Base-by-base conservation (phyloP, 75 land plant genomes). In the Azolla pinnata region DNA sequence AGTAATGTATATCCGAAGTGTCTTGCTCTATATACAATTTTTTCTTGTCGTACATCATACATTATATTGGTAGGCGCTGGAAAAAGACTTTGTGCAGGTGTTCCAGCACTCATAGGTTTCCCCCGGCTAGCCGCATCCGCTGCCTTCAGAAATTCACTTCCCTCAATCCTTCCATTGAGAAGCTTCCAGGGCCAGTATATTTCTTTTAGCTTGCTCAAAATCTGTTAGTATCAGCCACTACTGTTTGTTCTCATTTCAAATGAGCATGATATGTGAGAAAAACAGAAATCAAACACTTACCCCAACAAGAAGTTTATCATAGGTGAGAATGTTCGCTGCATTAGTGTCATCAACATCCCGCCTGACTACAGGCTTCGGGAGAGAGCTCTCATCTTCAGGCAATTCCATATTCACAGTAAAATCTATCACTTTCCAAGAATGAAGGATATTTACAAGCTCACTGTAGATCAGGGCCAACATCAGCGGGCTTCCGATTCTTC, bases 381-480 rank as follows among this genome's bases (percentile, higher is more conserved):
- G 75, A 52, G 63, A 66, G 52, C 44, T 49, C 49, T 48, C 49
- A 63, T 75, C 78, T 38, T 54, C 70, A 58, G 89, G 85, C 53
- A 63, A 68, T 29, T 63, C 75, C 58, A 86, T 82, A 55, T 86
- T 85, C 0, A 66, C 80, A 59, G 77, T 78, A 70, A 79, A 69
- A 63, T 79, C 74, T 26, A 82, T 34, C 46, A 79, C 57, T 32
- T 81, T 71, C 62, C 64, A 76, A 18, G 69, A 44, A 18, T 81
- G 70, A 44, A 86, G 64, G 71, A 69, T 74, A 61, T 82, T 86
- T 28, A 86, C 55, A 8, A 82, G 66, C 44, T 82, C 90, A 38
- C 80, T 68, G 45, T 82, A 86, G 54, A 86, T 82, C 8, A 82
- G 74, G 29, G 85, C 78, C 19, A 86, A 78, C 78, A 86, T 79